Evolutionary conservation across 2,329 filamentous ascomycete species (phyloP).

Genomic region (Aspergillus brasiliensis): DNA sequence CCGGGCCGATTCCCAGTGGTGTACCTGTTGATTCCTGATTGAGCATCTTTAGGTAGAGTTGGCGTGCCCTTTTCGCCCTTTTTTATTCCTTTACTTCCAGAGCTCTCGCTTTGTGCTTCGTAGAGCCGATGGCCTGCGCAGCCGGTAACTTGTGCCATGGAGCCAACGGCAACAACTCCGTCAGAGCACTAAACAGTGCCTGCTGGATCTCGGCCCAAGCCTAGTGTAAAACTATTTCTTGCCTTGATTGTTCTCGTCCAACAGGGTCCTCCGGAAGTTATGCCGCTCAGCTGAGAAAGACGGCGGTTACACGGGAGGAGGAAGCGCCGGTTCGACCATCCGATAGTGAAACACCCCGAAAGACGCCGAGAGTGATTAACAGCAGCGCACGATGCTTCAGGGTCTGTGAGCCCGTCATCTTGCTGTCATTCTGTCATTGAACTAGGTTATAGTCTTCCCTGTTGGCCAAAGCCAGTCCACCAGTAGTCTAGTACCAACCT

Average conservation of each 20-base stretch:
- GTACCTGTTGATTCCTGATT: not conserved
- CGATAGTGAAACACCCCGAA: conserved; percentile 21
- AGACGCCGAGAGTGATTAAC: conserved; percentile 9
- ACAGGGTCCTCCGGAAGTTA: conserved; percentile 34
- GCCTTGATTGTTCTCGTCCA: conserved; percentile 21
- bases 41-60: not conserved
- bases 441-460: not conserved
- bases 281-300: conserved; percentile 30
- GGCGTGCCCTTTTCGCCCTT: not conserved
- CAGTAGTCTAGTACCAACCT: not conserved
- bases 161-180: not conserved
- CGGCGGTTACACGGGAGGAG: conserved; percentile 26
- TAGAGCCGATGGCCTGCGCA: not conserved
- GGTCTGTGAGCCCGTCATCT: conserved; percentile 10
- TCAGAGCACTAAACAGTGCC: conserved; percentile 20
- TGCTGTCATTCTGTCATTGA: conserved; percentile 4
- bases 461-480: not conserved
- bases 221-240: conserved; percentile 5
- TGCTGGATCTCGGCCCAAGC: conserved; percentile 14
- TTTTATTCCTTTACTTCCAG: too few relatives aligned
- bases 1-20: not conserved
- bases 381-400: conserved; percentile 3
- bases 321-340: conserved; percentile 31
- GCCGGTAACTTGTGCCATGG: not conserved
- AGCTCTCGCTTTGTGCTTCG: not conserved